These are phyloP conservation scores for Volvariella volvacea DNA, from an alignment of 1,284 basidiomycete species.

Conservation along the genomic window DNA sequence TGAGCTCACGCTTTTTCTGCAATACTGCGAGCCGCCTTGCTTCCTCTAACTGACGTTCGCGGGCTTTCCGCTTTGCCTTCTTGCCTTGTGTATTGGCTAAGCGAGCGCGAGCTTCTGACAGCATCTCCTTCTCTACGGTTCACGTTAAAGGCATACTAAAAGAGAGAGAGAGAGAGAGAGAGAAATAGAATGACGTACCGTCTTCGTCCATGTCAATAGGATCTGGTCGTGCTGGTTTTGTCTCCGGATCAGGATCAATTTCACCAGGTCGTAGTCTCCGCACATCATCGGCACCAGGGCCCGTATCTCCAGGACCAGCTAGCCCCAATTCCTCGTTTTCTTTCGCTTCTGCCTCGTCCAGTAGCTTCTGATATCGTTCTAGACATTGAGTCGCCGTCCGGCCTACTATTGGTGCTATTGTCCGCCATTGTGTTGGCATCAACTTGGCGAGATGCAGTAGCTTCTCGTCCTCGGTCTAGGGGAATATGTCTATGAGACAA, in stretches of 20 bases:
- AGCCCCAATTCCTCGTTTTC: slow-evolving; percentile 91
- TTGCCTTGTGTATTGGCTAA: slow-evolving; percentile 99
- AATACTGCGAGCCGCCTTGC: slow-evolving; percentile 90
- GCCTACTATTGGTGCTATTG: slow-evolving; percentile 97
- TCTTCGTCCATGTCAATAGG: slow-evolving; percentile 99
- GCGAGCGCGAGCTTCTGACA: slow-evolving; percentile 96
- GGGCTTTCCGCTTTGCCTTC: slow-evolving; percentile 97
- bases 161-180: slow-evolving; percentile 15
- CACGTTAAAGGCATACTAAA: slow-evolving; percentile 7
- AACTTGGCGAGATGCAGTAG: slow-evolving; percentile 95
- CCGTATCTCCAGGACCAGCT: slow-evolving; percentile 77
- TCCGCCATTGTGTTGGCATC: slow-evolving; percentile 99
- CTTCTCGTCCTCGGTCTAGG: slow-evolving; percentile 94
- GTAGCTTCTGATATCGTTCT: slow-evolving; percentile 95
- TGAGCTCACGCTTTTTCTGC: slow-evolving; percentile 97
- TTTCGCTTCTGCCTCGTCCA: slow-evolving; percentile 95
- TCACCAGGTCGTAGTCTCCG: slow-evolving; percentile 89
- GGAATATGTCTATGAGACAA: slow-evolving; percentile 5
- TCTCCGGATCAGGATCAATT: slow-evolving; percentile 98
- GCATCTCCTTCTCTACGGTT: slow-evolving; percentile 93
- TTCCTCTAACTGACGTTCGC: slow-evolving; percentile 95
- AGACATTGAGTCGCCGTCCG: slow-evolving; percentile 98
- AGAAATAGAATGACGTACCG: too few species aligned
- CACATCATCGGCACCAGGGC: slow-evolving; percentile 87
- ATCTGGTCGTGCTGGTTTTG: slow-evolving; percentile 95